Percentiles rank a stretch among this genome's conserved stretches.
Evolutionary conservation across 2,329 filamentous ascomycete species (phyloP).

Genomic region (Aspergillus sojae): DNA sequence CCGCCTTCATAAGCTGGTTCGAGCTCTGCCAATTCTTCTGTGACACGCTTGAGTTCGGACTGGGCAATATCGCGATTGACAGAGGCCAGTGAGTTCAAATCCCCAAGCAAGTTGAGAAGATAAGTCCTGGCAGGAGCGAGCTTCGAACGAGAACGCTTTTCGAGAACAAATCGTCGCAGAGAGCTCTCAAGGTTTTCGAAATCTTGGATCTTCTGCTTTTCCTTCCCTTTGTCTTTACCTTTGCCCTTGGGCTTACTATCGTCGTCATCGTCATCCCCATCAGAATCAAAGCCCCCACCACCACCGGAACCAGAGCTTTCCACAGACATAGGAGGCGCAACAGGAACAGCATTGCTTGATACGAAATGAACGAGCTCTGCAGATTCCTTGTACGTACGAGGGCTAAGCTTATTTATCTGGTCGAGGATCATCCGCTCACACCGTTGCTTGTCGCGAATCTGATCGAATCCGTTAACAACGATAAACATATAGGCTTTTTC

Average conservation of each 20-base stretch:
- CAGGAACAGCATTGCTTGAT: conserved; percentile 91
- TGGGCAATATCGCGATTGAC: conserved; percentile 88
- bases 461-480: conserved; percentile 96
- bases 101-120: conserved; percentile 86
- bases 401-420: conserved; percentile 84
- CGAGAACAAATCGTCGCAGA: conserved; percentile 86
- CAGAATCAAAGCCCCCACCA: conserved; percentile 59
- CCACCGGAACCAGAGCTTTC: conserved; percentile 52
- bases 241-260: conserved; percentile 48
- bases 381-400: conserved; percentile 88
- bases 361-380: conserved; percentile 95
- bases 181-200: conserved; percentile 90
- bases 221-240: conserved; percentile 83
- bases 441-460: conserved; percentile 85
- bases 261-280: conserved; percentile 49
- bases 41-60: conserved; percentile 80
- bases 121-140: conserved; percentile 95
- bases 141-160: conserved; percentile 94
- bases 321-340: conserved; percentile 61
- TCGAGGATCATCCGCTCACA: conserved; percentile 93
- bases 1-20: conserved; percentile 85
- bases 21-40: conserved; percentile 75
- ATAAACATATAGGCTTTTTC: conserved; percentile 99
- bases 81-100: conserved; percentile 77
- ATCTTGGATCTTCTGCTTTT: conserved; percentile 85